Conservation (phyloP, 306 rosid species). For the Aeschynomene evenia region DNA sequence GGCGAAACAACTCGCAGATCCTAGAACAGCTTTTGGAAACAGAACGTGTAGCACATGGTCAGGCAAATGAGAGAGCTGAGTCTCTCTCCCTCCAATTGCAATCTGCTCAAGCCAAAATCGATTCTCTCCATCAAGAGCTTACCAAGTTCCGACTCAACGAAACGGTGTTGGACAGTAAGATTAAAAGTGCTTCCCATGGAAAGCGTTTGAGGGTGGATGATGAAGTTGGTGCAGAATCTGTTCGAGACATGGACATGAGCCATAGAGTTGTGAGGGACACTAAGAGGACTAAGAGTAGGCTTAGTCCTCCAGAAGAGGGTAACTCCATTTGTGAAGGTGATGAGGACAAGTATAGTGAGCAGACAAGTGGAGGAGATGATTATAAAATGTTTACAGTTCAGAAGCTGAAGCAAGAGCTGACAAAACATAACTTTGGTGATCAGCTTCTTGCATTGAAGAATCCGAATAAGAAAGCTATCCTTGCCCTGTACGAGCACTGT, state of each 20-base stretch:
- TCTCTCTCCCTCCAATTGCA: constrained; percentile 69
- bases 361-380: constrained; percentile 51
- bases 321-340: constrained; percentile 56
- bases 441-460: constrained; percentile 65
- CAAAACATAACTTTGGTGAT: constrained; percentile 69
- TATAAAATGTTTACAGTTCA: constrained; percentile 64
- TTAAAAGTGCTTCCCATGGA: constrained; percentile 59
- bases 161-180: constrained; percentile 70
- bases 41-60: constrained; percentile 79
- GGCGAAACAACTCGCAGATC: constrained; percentile 57
- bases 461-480: constrained; percentile 67
- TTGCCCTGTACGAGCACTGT: constrained; percentile 65
- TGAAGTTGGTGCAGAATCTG: constrained; percentile 62
- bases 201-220: constrained; percentile 68
- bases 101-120: constrained; percentile 72
- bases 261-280: constrained; percentile 47
- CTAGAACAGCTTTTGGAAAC: constrained; percentile 67
- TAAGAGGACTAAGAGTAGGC: constrained; percentile 64
- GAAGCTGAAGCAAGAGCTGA: constrained; percentile 83
- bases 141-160: constrained; percentile 70
- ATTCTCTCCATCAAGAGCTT: constrained; percentile 70
- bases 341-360: constrained; percentile 58
- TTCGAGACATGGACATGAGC: constrained; percentile 61
- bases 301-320: constrained; percentile 63
- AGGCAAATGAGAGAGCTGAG: constrained; percentile 78